Percentiles rank a stretch among this genome's conserved stretches.
Conservation (phyloP, 345 rosid species). For the Brassica juncea region DNA sequence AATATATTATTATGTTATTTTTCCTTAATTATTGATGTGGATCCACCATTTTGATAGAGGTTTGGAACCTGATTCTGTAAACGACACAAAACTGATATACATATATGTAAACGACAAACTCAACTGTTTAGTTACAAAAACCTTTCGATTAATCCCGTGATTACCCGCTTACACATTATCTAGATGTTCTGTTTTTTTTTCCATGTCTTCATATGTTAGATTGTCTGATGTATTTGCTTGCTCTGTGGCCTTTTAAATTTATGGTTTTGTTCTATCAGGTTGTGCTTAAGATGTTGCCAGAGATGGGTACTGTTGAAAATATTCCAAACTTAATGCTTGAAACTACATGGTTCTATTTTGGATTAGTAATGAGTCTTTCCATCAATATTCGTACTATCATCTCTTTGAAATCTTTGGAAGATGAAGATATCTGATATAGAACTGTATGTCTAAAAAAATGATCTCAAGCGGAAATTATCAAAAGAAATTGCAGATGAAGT, state of each 20-base stretch:
- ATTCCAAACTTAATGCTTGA: background rate
- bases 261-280: background rate
- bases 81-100: background rate
- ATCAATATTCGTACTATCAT: background rate
- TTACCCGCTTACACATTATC: background rate
- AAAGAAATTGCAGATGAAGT: background rate
- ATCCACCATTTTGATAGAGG: background rate
- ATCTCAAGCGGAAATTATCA: background rate
- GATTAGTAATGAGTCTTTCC: background rate
- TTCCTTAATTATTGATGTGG: background rate
- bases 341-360: background rate
- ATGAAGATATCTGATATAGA: background rate
- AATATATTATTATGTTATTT: background rate
- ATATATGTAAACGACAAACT: background rate
- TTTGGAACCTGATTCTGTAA: background rate
- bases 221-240: background rate
- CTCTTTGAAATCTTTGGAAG: background rate
- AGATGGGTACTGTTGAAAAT: background rate
- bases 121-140: background rate
- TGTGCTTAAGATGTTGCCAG: background rate
- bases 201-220: background rate
- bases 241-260: background rate
- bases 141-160: background rate
- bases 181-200: background rate
- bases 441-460: background rate